Evolutionary conservation across 2,329 filamentous ascomycete species (phyloP), one percentile per base, ranked within the genome.

Genomic region (Neonectria magnoliae): DNA sequence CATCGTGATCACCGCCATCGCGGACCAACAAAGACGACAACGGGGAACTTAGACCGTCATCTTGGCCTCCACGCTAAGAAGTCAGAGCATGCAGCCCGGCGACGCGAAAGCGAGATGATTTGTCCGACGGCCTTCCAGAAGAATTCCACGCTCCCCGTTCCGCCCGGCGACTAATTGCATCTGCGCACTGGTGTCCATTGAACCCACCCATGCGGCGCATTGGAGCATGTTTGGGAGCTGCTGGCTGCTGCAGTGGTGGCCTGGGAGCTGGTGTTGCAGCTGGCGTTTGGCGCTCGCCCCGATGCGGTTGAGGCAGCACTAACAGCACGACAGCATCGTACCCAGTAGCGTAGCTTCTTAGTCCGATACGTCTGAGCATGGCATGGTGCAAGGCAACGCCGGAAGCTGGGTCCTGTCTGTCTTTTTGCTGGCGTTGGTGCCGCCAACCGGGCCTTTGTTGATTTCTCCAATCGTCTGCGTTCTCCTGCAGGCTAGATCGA

Each of bases 111-210:
- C 33, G 56, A 57, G 38, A 41, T 50, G 60, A 56, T 59, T 67
- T 69, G 64, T 65, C 60, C 64, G 53, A 56, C 57, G 61, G 52
- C 61, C 69, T 74, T 74, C 72, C 62, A 74, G 72, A 74, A 74
- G 57, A 68, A 65, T 74, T 74, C 72, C 48, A 72, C 54, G 62
- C 56, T 51, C 63, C 59, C 57, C 57, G 51, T 53, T 53, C 65
- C 42, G 54, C 56, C 64, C 29, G 52, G 29, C 61, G 33, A 58
- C 54, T 52, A 59, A 60, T 66, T 68, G 60, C 63, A 65, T 58
- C 42, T 57, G 47, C 42, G 60, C 56, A 58, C 31, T 14, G 60
- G 48, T 33, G n/a, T 29, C 48, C 48, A 51, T 29, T 33, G 6
- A 31, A 51, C 31, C 63, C 48, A 59, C 56, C 42, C 36, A 54